phyloP scores from a whole-genome alignment of 225 moss, liverwort and hornwort species.

The Pleurozium schreberi region DNA sequence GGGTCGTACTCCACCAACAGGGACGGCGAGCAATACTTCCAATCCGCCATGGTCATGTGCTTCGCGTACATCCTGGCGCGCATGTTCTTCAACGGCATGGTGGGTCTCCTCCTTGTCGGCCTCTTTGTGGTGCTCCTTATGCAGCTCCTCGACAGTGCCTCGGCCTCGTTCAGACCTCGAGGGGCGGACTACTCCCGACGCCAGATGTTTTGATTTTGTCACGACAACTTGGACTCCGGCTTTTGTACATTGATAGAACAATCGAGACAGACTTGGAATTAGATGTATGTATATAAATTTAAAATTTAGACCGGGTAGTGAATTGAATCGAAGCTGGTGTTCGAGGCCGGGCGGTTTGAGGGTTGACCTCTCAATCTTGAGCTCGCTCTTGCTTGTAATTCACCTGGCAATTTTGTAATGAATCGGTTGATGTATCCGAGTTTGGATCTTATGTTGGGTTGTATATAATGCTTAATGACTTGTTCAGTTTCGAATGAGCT shows the following conservation, averaged over 20 bases:
- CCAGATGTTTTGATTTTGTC: neutral
- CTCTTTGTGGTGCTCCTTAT: slow-evolving; percentile 14
- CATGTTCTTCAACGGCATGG: slow-evolving; percentile 23
- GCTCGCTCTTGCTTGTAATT: neutral
- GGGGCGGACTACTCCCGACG: neutral
- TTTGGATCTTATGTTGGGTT: neutral
- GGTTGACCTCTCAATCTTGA: neutral
- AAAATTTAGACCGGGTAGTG: neutral
- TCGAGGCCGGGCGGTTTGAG: neutral
- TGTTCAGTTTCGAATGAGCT: neutral
- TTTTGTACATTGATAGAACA: neutral
- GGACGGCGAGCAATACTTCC: slow-evolving; percentile 28
- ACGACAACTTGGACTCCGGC: neutral
- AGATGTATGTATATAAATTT: neutral
- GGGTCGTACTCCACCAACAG: neutral
- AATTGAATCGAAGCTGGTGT: neutral
- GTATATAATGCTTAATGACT: neutral
- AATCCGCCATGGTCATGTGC: slow-evolving; percentile 11
- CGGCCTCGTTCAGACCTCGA: neutral
- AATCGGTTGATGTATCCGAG: neutral
- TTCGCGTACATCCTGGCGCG: slow-evolving; percentile 27
- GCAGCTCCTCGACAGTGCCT: slow-evolving; percentile 5
- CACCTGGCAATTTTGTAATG: neutral
- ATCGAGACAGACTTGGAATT: neutral
- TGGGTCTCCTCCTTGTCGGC: slow-evolving; percentile 17